These are phyloP conservation scores for Cryptococcus sp. DNA, from an alignment of 1,284 basidiomycete species.

Conservation along the genomic window DNA sequence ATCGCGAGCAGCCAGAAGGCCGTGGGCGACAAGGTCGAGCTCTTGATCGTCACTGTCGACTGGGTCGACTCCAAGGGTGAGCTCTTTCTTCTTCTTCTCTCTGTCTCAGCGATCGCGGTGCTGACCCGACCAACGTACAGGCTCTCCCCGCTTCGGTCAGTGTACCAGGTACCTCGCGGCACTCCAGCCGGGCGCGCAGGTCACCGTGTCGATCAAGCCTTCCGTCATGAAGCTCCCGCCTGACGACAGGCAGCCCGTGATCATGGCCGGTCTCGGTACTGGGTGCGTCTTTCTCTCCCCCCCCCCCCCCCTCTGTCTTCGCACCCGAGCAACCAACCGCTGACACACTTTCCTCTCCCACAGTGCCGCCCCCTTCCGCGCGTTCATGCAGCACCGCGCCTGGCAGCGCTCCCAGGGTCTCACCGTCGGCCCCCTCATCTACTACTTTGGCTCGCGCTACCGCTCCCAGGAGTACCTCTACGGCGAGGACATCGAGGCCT, in stretches of 20 bases:
- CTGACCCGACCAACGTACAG: constrained; percentile 49
- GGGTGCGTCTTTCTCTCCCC: constrained; percentile 54
- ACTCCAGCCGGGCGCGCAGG: constrained; percentile 80
- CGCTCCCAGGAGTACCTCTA: constrained; percentile 94
- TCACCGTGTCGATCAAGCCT: constrained; percentile 96
- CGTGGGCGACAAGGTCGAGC: constrained; percentile 89
- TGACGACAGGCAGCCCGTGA: constrained; percentile 79
- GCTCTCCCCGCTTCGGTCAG: constrained; percentile 79
- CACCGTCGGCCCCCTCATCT: constrained; percentile 84
- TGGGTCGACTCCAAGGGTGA: constrained; percentile 82
- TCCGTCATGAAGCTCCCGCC: constrained; percentile 98
- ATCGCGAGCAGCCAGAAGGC: constrained; percentile 93
- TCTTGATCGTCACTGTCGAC: constrained; percentile 93
- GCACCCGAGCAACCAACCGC: background rate
- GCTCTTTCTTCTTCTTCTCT: constrained; percentile 28
- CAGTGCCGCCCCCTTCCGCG: constrained; percentile 90
- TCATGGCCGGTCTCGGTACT: constrained; percentile 97
- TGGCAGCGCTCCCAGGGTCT: constrained; percentile 71
- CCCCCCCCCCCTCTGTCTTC: background rate
- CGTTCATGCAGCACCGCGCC: constrained; percentile 93
- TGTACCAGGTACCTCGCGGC: constrained; percentile 91
- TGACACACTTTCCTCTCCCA: background rate
- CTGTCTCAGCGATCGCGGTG: background rate
- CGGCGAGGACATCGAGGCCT: constrained; percentile 57
- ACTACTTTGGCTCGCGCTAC: constrained; percentile 98